Base-by-base conservation (phyloP, 345 rosid genomes). In the Brassica napus region DNA sequence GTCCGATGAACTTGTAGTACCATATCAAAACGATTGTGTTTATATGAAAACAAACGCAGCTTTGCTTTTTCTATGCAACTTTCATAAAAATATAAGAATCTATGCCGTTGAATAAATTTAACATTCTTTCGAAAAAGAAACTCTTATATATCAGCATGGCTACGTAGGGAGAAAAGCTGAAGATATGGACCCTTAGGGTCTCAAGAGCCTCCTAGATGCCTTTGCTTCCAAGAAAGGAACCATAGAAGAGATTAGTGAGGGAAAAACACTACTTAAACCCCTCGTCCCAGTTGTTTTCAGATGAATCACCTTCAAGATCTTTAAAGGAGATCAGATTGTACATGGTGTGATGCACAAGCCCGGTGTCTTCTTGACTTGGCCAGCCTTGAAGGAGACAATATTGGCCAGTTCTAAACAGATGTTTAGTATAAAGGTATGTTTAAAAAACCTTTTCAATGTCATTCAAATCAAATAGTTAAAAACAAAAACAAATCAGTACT, bases 321-420 rank as follows among this genome's bases (percentile, higher is more conserved):
- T 84, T 80, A 73, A 77, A 60, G 97, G 93, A 49, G 97, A 94
- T 26, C 30, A 26, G 85, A 75, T 94, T 37, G 52, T 89, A 47
- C 83, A 85, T 2, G 98, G 94, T 6, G 76, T 0, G 12, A 12
- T 39, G 47, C 47, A 39, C 47, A 10, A 39, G 47, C 3, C 47
- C 3, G 47, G 47, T 39, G 4, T 9, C 47, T 39, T 10, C 14
- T 39, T 39, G 47, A 8, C 21, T 39, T 37, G 59, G 73, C 66
- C 3, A 57, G 59, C 67, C 34, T 75, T 2, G 21, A 67, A 1
- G 68, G 72, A 67, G 73, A 75, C 66, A 6, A 67, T 75, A 72
- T 75, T 0, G 78, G 72, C 11, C 78, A 37, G 1, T 0, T 74
- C 6, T 65, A 49, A 74, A n/a, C 23, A 8, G 10, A 8, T 34